Conservation (phyloP, 495 filamentous ascomycete genomes). For the Amniculicola lignicola region DNA sequence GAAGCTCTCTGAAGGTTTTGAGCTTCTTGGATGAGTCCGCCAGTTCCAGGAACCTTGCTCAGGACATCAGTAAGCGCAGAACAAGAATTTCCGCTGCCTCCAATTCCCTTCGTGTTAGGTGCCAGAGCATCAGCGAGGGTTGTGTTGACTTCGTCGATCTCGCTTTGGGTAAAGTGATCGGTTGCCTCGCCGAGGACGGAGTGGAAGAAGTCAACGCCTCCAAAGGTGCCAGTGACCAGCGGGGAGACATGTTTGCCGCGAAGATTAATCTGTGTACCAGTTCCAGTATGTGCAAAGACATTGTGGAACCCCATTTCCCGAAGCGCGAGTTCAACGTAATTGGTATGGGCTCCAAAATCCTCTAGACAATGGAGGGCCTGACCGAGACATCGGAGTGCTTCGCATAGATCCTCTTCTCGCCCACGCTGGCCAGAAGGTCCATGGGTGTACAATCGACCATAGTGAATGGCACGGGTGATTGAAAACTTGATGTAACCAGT, state of each 20-base stretch:
- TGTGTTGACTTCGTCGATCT: slow-evolving; percentile 83
- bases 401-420: slow-evolving; percentile 80
- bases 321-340: slow-evolving; percentile 85
- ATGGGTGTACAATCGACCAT: slow-evolving; percentile 77
- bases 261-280: slow-evolving; percentile 66
- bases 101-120: slow-evolving; percentile 45
- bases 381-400: slow-evolving; percentile 83
- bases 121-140: slow-evolving; percentile 62
- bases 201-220: slow-evolving; percentile 93
- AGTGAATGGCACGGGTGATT: slow-evolving; percentile 81
- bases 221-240: slow-evolving; percentile 88
- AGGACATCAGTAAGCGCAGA: slow-evolving; percentile 68
- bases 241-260: slow-evolving; percentile 75
- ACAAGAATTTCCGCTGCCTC: slow-evolving; percentile 44
- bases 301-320: slow-evolving; percentile 77
- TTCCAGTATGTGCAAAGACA: slow-evolving; percentile 86
- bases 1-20: slow-evolving; percentile 70
- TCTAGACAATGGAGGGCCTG: slow-evolving; percentile 92
- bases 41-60: slow-evolving; percentile 72
- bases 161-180: slow-evolving; percentile 92
- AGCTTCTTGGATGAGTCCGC: slow-evolving; percentile 74
- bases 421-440: slow-evolving; percentile 61
- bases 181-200: slow-evolving; percentile 94
- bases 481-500: slow-evolving; percentile 86
- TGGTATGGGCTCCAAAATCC: slow-evolving; percentile 93